Evolutionary conservation across 805 yeast species (phyloP), one percentile per base, ranked within the genome.

Genomic region (Nakazawaea siamensis): DNA sequence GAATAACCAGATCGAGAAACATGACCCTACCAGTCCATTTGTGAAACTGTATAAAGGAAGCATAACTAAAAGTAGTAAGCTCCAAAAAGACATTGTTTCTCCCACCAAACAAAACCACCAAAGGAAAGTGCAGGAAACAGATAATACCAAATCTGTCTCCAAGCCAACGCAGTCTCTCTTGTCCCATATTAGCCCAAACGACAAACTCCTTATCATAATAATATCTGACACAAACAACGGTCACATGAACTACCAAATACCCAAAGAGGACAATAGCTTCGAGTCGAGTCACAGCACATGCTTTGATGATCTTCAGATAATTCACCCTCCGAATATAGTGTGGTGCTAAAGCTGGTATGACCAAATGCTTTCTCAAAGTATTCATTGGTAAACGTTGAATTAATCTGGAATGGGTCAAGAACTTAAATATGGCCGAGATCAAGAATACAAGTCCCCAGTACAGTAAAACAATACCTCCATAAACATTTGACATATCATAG

Each of bases 131-230:
- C 21, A 47, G 47, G 1, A 58, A 57, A 2, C 67, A 64, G 18
- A 68, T 43, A 4, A 68, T 68, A 1, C 73, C 76, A 0, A 68
- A 52, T 44, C 74, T 51, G 46, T 69, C 73, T 3, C 69, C 73
- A 31, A 46, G 41, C 60, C 35, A 47, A 47, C 11, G 32, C 38
- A 27, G 52, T 55, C 5, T 58, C 18, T 27, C 18, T 57, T 21
- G 37, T 45, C 8, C 43, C 37, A 28, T 57, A 51, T 3, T 49
- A 44, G 40, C 57, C 59, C 5, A 60, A 49, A 3, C 53, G 46
- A 39, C 50, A 57, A 12, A 33, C 37, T 5, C 46, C 43, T 7
- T 16, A 15, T 27, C 29, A 16, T 14, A 4, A 46, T 29, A 6
- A 43, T 42, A 44, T 57, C 58, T 27, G 48, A 50, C 24, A 53